A percentile compares a stretch with the other conserved stretches of the same genome.
Evolutionary conservation across 1,284 basidiomycete species (phyloP).

Genomic region (Xerocomus nothofagi): DNA sequence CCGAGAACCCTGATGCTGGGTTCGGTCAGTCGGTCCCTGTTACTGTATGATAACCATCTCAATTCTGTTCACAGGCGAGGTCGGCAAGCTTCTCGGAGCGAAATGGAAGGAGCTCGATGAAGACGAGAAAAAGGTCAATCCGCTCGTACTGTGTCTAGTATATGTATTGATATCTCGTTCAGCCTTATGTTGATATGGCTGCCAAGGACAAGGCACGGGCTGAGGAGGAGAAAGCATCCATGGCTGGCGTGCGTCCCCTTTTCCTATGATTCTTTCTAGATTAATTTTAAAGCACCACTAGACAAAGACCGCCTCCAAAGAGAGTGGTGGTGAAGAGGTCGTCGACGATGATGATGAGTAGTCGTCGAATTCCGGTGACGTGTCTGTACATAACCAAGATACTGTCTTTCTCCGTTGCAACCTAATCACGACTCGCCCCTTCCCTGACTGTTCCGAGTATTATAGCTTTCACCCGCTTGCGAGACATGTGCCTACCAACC

Average conservation of each 20-base stretch:
- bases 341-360: slow-evolving; percentile 59
- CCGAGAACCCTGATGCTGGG: slow-evolving; percentile 91
- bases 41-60: slow-evolving; percentile 9
- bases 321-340: slow-evolving; percentile 56
- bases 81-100: slow-evolving; percentile 84
- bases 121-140: slow-evolving; percentile 78
- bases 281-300: background rate
- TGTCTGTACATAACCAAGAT: slow-evolving; percentile 20
- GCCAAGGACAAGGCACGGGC: slow-evolving; percentile 83
- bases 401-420: slow-evolving; percentile 6
- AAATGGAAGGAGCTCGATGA: slow-evolving; percentile 90
- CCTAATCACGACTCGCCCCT: slow-evolving; percentile 21
- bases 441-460: slow-evolving; percentile 21
- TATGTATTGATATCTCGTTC: slow-evolving; percentile 10
- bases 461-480: slow-evolving; percentile 20
- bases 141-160: background rate
- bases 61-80: slow-evolving; percentile 54
- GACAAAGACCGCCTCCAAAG: slow-evolving; percentile 45
- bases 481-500: slow-evolving; percentile 33
- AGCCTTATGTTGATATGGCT: slow-evolving; percentile 92
- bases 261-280: fast-evolving
- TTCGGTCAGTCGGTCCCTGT: slow-evolving; percentile 64
- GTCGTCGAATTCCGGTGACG: slow-evolving; percentile 9
- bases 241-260: slow-evolving; percentile 59
- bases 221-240: slow-evolving; percentile 77